A percentile compares a stretch with the other conserved stretches of the same genome.
phyloP scores from a whole-genome alignment of 331 rosid genomes.

The Cydonia oblonga region DNA sequence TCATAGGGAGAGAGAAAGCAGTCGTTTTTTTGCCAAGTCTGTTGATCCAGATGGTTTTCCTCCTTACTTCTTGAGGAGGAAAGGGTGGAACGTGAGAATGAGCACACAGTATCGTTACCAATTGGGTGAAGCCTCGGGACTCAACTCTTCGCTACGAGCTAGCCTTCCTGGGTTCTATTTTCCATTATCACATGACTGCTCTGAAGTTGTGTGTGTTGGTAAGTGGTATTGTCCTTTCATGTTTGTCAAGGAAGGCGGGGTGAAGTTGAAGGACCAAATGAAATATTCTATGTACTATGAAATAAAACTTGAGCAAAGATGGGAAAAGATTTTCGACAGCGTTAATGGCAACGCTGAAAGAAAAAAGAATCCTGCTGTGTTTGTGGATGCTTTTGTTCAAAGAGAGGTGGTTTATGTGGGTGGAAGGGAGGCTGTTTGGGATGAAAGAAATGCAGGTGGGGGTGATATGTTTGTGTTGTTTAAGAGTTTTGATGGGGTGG shows the following conservation, averaged over 20 bases:
- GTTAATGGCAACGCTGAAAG: background rate
- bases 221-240: constrained; percentile 34
- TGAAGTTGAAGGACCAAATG: background rate
- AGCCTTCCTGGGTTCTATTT: constrained; percentile 18
- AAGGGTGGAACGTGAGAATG: constrained; percentile 6
- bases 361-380: constrained; percentile 1
- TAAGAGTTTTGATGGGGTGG: background rate
- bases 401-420: constrained; percentile 8
- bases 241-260: background rate
- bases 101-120: background rate
- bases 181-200: background rate
- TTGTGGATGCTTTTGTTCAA: constrained; percentile 18
- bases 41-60: background rate
- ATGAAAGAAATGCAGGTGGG: background rate
- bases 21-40: constrained; percentile 6
- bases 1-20: background rate
- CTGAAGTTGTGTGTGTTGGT: constrained; percentile 17
- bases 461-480: background rate
- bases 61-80: constrained; percentile 10
- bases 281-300: constrained; percentile 8
- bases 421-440: constrained; percentile 9
- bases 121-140: constrained; percentile 21
- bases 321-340: constrained; percentile 13
- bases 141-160: constrained; percentile 8
- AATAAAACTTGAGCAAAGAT: constrained; percentile 30